A percentile compares a stretch with the other conserved stretches of the same genome.
phyloP scores from a whole-genome alignment of 345 rosid genomes.

The Murraya paniculata region DNA sequence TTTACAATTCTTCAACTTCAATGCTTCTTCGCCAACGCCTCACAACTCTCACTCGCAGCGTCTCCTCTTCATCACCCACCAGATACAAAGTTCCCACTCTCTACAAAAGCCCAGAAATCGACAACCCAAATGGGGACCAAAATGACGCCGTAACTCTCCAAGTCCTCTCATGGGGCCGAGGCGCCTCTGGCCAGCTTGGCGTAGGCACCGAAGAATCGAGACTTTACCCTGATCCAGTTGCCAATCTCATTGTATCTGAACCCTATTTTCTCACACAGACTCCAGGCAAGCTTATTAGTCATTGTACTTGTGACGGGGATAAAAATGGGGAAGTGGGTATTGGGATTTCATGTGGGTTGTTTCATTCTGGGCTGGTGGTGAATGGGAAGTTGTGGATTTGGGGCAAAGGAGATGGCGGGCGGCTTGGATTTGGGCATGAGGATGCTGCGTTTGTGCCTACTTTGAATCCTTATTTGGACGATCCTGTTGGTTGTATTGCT shows the following conservation, averaged over 20 bases:
- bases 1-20: not conserved
- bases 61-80: conserved; percentile 22
- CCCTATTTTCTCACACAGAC: conserved; percentile 50
- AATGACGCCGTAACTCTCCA: conserved; percentile 41
- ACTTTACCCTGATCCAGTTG: conserved; percentile 69
- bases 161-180: conserved; percentile 88
- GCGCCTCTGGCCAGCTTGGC: conserved; percentile 92
- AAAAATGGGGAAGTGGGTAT: conserved; percentile 24
- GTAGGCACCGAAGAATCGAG: conserved; percentile 80
- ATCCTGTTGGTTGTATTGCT: conserved; percentile 47
- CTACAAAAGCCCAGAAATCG: conserved; percentile 41
- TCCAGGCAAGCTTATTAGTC: conserved; percentile 44
- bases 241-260: conserved; percentile 46
- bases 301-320: not conserved
- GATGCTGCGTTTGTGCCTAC: conserved; percentile 66
- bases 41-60: conserved; percentile 11
- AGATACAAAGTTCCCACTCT: conserved; percentile 42
- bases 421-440: conserved; percentile 87
- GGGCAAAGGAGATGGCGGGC: conserved; percentile 98
- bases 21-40: conserved; percentile 23
- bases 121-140: conserved; percentile 16
- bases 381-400: conserved; percentile 74
- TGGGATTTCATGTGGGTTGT: conserved; percentile 82
- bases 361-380: conserved; percentile 67
- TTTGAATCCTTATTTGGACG: conserved; percentile 58